A percentile compares a stretch with the other conserved stretches of the same genome.
These are phyloP conservation scores for Rhizoclosmatium globosum DNA, from an alignment of 192 early-diverging fungal genomes.

Conservation along the genomic window DNA sequence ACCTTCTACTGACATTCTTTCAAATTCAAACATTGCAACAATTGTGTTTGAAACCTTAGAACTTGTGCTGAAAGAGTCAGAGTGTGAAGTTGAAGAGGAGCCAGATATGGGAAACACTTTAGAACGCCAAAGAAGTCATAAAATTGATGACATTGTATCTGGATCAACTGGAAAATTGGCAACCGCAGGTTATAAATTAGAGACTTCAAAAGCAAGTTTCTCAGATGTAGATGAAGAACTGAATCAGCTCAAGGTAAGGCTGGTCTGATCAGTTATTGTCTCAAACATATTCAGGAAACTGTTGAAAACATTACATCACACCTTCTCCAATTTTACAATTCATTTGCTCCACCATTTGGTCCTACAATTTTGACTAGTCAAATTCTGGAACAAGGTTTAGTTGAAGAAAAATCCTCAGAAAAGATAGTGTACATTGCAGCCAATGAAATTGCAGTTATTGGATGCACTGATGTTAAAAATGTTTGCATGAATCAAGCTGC, in stretches of 20 bases:
- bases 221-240: neutral
- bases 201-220: neutral
- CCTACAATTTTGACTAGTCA: slow-evolving; percentile 61
- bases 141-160: neutral
- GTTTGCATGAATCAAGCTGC: neutral
- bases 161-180: neutral
- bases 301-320: slow-evolving; percentile 77
- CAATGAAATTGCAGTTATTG: slow-evolving; percentile 75
- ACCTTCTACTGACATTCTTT: slow-evolving; percentile 64
- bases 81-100: slow-evolving; percentile 2
- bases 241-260: too few relatives aligned
- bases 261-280: too few relatives aligned
- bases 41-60: slow-evolving; percentile 80
- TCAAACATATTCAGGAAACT: slow-evolving; percentile 55
- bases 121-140: neutral
- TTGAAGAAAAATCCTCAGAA: slow-evolving; percentile 40
- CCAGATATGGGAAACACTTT: neutral
- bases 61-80: slow-evolving; percentile 51
- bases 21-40: slow-evolving; percentile 66
- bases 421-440: slow-evolving; percentile 75
- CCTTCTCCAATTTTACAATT: slow-evolving; percentile 73
- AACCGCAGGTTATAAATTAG: neutral
- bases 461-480: slow-evolving; percentile 7
- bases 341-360: slow-evolving; percentile 70
- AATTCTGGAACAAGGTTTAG: slow-evolving; percentile 46